Conservation (phyloP, 2,329 filamentous ascomycete genomes). For the Colletotrichum sp. region DNA sequence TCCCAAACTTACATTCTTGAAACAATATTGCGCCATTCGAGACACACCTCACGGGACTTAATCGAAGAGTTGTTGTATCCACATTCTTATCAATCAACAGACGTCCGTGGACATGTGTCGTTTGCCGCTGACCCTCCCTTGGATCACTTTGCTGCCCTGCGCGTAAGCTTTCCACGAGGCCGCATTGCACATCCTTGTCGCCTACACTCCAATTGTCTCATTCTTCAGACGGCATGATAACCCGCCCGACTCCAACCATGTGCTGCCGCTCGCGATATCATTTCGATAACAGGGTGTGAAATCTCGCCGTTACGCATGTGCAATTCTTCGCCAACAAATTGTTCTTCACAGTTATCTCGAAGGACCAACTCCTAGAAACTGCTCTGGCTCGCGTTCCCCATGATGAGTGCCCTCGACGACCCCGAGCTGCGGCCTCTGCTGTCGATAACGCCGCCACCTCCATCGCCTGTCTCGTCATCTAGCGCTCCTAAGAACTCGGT, state of each 20-base stretch:
- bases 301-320: neutral
- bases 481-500: neutral
- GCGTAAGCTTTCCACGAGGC: neutral
- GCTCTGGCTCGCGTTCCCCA: neutral
- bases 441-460: neutral
- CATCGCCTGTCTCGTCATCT: neutral
- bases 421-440: conserved; percentile 1
- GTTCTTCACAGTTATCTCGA: neutral
- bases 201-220: neutral
- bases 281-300: neutral
- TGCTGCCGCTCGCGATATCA: neutral
- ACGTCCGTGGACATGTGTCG: neutral
- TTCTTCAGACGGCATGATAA: neutral
- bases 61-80: neutral
- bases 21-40: conserved; percentile 13
- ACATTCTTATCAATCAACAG: conserved; percentile 6
- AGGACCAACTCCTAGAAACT: neutral
- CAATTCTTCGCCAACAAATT: neutral
- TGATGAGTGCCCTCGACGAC: neutral
- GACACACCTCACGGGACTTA: neutral
- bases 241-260: neutral
- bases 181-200: neutral
- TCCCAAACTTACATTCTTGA: neutral
- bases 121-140: neutral
- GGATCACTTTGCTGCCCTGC: neutral